Evolutionary conservation across 208 protist genomes (phyloP), one percentile per base, ranked within the genome.

Genomic region (Crithidia mellificae): DNA sequence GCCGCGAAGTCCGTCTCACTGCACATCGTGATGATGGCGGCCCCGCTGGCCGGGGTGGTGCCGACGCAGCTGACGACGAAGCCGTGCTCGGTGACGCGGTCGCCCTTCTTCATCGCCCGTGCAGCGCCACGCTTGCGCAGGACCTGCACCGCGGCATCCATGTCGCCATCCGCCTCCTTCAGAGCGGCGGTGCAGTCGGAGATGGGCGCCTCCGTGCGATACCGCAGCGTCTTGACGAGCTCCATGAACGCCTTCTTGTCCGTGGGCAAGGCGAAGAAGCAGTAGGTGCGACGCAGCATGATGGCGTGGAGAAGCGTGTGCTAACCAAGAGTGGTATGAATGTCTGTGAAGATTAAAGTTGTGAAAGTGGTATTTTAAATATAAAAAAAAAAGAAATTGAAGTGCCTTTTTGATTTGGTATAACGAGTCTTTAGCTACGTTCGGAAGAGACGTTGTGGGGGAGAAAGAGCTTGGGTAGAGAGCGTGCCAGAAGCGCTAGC

Each of bases 1-100:
- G 89, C 85, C 15, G 91, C 93, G 57, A 97, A 97, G 70, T 97
- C 93, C 1, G 93, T 97, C 52, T 97, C 91, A 64, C 80, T 88
- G 76, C 88, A 94, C 47, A 97, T 62, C 30, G 84, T 88, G 14
- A 97, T 81, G 43, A 94, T 81, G 20, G 79, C 87, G 0, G 77
- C 87, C 6, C 85, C 85, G 54, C 54, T 68, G 7, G 72, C 67
- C 27, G 83, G 85, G 12, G 58, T 61, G 25, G 49, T 54, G n/a
- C 74, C 78, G n/a, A 89, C 72, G 63, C 86, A 92, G 59, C 81
- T 77, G 19, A 91, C 88, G 32, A 94, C 81, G 64, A 90, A 85
- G 57, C 93, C 93, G 63, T 96, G 81, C 63, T 84, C 78, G 19
- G 93, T 93, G 49, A 85, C 77, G 58, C 93, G 88, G 39, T 83